Percentiles rank a stretch among this genome's conserved stretches.
These are phyloP conservation scores for Hevea brasiliensis DNA, from an alignment of 345 rosid genomes.

Conservation along the genomic window DNA sequence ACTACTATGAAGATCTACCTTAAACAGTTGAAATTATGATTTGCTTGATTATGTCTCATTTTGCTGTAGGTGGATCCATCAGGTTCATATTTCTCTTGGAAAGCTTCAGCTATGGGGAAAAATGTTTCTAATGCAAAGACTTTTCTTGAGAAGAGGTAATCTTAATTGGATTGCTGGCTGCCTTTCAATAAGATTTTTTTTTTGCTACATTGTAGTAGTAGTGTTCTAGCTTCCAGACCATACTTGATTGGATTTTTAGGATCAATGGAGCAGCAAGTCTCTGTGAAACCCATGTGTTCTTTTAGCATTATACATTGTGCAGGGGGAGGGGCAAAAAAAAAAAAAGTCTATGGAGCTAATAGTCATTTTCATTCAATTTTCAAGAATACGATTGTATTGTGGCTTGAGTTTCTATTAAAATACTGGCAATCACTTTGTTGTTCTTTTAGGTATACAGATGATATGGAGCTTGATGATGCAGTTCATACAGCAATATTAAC, in stretches of 20 bases:
- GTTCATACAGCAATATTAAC: constrained; percentile 95
- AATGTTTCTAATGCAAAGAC: constrained; percentile 94
- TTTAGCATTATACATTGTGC: neutral
- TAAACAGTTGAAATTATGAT: too few relatives aligned
- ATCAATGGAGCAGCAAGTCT: neutral
- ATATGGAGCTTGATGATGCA: constrained; percentile 99
- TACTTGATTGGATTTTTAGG: neutral
- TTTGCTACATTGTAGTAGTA: neutral
- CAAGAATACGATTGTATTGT: too few relatives aligned
- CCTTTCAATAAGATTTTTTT: neutral
- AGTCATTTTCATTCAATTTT: too few relatives aligned
- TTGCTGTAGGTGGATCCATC: constrained; percentile 81
- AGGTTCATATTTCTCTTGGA: constrained; percentile 98
- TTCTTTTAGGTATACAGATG: constrained; percentile 67
- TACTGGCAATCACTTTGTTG: neutral
- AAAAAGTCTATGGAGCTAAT: too few relatives aligned
- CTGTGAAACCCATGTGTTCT: neutral
- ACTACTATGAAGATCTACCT: too few relatives aligned
- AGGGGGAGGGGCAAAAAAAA: too few relatives aligned
- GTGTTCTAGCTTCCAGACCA: neutral
- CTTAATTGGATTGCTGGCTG: neutral
- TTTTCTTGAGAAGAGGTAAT: constrained; percentile 89
- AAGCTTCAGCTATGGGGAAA: constrained; percentile 98
- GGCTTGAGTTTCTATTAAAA: neutral
- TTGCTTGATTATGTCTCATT: neutral